phyloP scores from a whole-genome alignment of 2,329 filamentous ascomycete genomes.

The Trichoderma polysporum region DNA sequence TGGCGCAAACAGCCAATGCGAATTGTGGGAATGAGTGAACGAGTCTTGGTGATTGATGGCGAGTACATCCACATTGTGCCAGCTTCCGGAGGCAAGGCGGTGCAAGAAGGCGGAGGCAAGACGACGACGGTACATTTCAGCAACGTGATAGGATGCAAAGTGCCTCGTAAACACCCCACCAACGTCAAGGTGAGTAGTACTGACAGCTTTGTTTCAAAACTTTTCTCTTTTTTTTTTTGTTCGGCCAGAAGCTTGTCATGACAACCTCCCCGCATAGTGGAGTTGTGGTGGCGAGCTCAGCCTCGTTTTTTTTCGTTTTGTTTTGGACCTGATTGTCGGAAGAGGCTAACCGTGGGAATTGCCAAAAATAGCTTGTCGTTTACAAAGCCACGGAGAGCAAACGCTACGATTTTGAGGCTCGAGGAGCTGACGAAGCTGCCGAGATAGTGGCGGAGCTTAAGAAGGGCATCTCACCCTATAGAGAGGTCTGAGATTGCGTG shows the following conservation, averaged over 20 bases:
- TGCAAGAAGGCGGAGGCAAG: slow-evolving; percentile 64
- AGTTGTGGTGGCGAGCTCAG: slow-evolving; percentile 1
- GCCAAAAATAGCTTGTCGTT: slow-evolving; percentile 57
- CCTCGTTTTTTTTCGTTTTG: background rate
- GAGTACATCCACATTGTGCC: slow-evolving; percentile 88
- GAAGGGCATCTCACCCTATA: slow-evolving; percentile 69
- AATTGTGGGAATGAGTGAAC: slow-evolving; percentile 72
- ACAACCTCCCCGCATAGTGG: background rate
- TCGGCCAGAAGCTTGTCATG: background rate
- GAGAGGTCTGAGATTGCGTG: slow-evolving; percentile 42
- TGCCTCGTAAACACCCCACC: slow-evolving; percentile 74
- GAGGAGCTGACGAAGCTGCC: slow-evolving; percentile 67
- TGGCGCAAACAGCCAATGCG: slow-evolving; percentile 82
- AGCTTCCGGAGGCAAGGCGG: slow-evolving; percentile 62
- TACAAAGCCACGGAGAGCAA: slow-evolving; percentile 76
- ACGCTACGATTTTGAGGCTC: slow-evolving; percentile 82
- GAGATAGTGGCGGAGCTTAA: slow-evolving; percentile 78
- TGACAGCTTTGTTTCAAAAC: background rate
- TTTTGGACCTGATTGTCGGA: background rate
- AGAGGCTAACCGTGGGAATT: background rate
- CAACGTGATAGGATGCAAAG: slow-evolving; percentile 79
- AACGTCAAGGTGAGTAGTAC: slow-evolving; percentile 67
- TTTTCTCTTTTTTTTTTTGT: background rate
- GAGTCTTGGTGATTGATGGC: slow-evolving; percentile 75
- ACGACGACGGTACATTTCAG: slow-evolving; percentile 80